Conservation (phyloP, 1,284 basidiomycete genomes). For the Ustilago sp. region DNA sequence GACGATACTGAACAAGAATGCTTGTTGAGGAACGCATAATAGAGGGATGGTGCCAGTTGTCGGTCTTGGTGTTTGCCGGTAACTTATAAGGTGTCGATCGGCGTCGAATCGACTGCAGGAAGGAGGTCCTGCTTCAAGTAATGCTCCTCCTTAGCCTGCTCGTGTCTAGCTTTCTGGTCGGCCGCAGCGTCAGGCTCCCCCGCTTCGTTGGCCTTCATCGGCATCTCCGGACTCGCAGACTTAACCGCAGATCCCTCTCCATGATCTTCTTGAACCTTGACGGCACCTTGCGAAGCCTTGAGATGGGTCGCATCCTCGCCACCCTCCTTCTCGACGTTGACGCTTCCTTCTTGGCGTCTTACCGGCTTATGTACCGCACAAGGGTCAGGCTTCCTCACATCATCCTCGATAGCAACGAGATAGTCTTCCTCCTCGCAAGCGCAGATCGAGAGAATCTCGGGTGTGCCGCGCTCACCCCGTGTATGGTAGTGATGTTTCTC, state of each 20-base stretch:
- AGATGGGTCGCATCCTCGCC: neutral
- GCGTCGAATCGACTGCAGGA: constrained; percentile 6
- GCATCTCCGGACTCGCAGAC: neutral
- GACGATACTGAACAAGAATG: too few species aligned
- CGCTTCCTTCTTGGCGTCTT: neutral
- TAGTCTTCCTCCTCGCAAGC: constrained; percentile 23
- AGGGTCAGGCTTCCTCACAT: constrained; percentile 21
- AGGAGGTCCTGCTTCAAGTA: constrained; percentile 16
- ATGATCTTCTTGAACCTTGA: neutral
- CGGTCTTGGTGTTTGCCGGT: neutral
- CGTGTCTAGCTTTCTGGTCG: neutral
- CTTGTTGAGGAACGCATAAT: neutral
- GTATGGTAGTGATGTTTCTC: neutral
- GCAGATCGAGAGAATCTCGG: constrained; percentile 8
- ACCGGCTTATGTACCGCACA: neutral
- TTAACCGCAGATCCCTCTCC: neutral
- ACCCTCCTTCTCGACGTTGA: neutral
- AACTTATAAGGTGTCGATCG: constrained; percentile 21
- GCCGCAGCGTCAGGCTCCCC: neutral
- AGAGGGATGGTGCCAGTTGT: neutral
- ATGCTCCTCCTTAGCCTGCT: neutral
- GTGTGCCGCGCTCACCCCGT: neutral
- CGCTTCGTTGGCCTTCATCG: neutral
- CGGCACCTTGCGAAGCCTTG: neutral
- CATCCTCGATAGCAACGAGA: constrained; percentile 30